Evolutionary conservation across 345 rosid genomes (phyloP).

Genomic region (Populus simonii): DNA sequence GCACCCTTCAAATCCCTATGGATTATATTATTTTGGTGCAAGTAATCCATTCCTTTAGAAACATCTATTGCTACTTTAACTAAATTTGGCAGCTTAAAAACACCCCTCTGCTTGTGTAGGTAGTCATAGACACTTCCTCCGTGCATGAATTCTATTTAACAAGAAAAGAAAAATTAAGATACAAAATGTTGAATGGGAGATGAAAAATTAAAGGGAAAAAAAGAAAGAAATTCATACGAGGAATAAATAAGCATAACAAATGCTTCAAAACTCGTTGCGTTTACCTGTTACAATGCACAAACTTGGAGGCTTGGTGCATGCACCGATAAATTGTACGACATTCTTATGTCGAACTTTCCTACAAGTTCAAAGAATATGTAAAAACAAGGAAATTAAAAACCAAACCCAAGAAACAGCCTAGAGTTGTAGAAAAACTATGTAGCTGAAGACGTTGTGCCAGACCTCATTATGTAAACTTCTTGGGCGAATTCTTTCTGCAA

Average conservation of each 20-base stretch:
- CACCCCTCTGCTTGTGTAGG: slow-evolving; percentile 88
- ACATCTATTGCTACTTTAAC: slow-evolving; percentile 89
- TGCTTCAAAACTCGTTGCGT: slow-evolving; percentile 3
- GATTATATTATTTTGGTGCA: slow-evolving; percentile 91
- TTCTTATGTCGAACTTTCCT: slow-evolving; percentile 97
- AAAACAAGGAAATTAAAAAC: neutral
- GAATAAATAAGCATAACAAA: neutral
- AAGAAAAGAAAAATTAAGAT: neutral
- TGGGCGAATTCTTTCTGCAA: slow-evolving; percentile 91
- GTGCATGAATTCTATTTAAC: slow-evolving; percentile 69
- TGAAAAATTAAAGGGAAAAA: neutral
- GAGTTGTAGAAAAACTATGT: neutral
- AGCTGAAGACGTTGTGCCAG: slow-evolving; percentile 17
- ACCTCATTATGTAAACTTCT: slow-evolving; percentile 98
- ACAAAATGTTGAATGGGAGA: slow-evolving; percentile 1
- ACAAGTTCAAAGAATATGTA: slow-evolving; percentile 25
- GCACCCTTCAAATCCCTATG: slow-evolving; percentile 97
- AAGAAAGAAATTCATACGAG: neutral
- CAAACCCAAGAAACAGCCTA: neutral
- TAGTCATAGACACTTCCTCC: slow-evolving; percentile 99
- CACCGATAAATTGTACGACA: slow-evolving; percentile 96
- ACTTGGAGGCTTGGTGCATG: slow-evolving; percentile 92
- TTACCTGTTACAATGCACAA: slow-evolving; percentile 91
- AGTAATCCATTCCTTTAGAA: slow-evolving; percentile 96
- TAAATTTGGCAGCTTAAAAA: slow-evolving; percentile 82